Evolutionary conservation across 2,329 filamentous ascomycete genomes (phyloP).

Genomic region (Chaetomium olivaceum): DNA sequence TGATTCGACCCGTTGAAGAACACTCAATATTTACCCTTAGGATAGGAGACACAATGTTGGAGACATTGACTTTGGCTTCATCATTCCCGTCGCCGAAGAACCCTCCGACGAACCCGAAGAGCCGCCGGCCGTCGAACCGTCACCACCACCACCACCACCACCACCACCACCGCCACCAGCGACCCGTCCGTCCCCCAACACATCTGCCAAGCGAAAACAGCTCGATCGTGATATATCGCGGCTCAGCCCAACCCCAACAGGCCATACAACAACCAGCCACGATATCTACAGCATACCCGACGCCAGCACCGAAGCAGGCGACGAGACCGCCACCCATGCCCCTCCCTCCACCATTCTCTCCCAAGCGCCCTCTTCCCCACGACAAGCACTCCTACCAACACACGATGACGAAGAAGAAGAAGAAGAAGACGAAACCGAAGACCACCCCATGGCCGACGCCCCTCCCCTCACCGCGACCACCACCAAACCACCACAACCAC

Average conservation of each 20-base stretch:
- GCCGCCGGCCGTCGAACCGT: slow-evolving; percentile 25
- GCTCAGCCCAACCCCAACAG: slow-evolving; percentile 19
- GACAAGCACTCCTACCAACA: background rate
- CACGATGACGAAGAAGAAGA: background rate
- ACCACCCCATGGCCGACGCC: slow-evolving; percentile 26
- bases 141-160: slow-evolving; percentile 21
- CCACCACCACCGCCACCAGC: no score
- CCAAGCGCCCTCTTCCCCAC: slow-evolving; percentile 6
- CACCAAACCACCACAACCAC: background rate
- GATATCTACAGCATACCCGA: slow-evolving; percentile 26
- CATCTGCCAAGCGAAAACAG: slow-evolving; percentile 46
- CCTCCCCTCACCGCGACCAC: slow-evolving; percentile 12
- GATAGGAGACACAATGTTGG: slow-evolving; percentile 57
- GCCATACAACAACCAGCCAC: slow-evolving; percentile 4
- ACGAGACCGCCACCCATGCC: background rate
- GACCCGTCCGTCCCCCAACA: slow-evolving; percentile 45
- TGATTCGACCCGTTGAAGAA: background rate
- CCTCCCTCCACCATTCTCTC: background rate
- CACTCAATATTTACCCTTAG: slow-evolving; percentile 16
- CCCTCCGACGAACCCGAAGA: slow-evolving; percentile 26
- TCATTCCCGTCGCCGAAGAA: slow-evolving; percentile 39
- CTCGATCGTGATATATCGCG: slow-evolving; percentile 16
- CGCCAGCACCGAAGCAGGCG: slow-evolving; percentile 26
- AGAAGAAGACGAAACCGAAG: slow-evolving; percentile 12
- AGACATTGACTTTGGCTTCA: slow-evolving; percentile 61